Evolutionary conservation across 306 rosid species (phyloP).

Genomic region (Trifolium dubium): DNA sequence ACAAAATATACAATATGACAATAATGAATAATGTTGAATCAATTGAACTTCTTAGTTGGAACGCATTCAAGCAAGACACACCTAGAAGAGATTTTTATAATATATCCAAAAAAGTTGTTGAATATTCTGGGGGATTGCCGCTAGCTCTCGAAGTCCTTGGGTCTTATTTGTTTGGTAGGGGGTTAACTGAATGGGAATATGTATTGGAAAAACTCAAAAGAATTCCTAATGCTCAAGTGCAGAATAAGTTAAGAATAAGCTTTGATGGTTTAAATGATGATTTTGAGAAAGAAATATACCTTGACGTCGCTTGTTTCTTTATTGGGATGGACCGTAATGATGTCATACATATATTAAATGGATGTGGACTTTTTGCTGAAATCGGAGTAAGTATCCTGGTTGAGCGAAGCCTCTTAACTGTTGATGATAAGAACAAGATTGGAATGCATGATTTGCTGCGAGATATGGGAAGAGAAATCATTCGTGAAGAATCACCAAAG

Average conservation of each 20-base stretch:
- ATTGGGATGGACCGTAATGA: slow-evolving; percentile 6
- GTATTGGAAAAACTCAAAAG: not conserved
- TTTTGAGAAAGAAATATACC: not conserved
- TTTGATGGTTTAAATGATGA: slow-evolving; percentile 6
- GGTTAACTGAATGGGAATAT: not conserved
- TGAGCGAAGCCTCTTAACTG: not conserved
- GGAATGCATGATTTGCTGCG: slow-evolving; percentile 13
- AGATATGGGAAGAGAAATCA: slow-evolving; percentile 28
- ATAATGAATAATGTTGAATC: not conserved
- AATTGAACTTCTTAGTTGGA: not conserved
- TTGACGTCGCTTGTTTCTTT: not conserved
- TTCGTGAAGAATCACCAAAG: not conserved
- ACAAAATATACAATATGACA: not conserved
- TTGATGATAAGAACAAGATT: not conserved
- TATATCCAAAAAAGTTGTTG: not conserved
- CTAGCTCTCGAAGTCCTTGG: not conserved
- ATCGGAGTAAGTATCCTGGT: not conserved
- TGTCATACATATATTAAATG: not conserved
- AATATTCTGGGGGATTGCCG: not conserved
- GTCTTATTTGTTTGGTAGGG: not conserved
- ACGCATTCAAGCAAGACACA: not conserved
- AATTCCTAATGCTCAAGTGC: not conserved
- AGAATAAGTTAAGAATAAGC: not conserved
- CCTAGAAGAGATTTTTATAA: not conserved
- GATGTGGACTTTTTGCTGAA: not conserved